A percentile compares a stretch with the other conserved stretches of the same genome.
phyloP scores from a whole-genome alignment of 208 protist genomes.

The Acanthamoeba sp. region DNA sequence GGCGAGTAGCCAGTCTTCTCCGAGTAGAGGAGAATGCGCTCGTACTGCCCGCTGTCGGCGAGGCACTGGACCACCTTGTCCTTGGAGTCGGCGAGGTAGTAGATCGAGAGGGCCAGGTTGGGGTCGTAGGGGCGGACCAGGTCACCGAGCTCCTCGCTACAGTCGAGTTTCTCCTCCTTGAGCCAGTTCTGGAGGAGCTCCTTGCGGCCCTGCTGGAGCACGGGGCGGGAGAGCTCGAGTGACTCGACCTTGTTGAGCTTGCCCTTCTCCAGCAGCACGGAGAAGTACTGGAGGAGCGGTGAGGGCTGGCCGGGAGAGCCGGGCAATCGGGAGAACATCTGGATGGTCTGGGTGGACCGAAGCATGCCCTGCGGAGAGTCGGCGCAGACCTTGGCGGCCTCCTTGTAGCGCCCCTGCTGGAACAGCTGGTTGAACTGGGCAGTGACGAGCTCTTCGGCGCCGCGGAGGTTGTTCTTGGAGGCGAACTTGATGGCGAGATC shows the following conservation, averaged over 20 bases:
- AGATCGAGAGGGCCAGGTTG: conserved; percentile 98
- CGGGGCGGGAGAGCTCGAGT: conserved; percentile 97
- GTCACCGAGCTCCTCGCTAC: conserved; percentile 99
- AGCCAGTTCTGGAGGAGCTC: conserved; percentile 98
- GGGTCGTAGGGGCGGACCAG: conserved; percentile 93
- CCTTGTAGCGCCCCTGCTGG: conserved; percentile 93
- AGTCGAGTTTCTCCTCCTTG: conserved; percentile 98
- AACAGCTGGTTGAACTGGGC: conserved; percentile 97
- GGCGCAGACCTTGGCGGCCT: conserved; percentile 96
- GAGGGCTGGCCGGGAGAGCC: conserved; percentile 93
- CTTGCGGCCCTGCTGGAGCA: conserved; percentile 90
- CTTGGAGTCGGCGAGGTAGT: conserved; percentile 85
- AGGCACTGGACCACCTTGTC: conserved; percentile 90
- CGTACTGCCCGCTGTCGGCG: conserved; percentile 95
- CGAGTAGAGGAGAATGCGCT: conserved; percentile 98
- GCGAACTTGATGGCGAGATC: conserved; percentile 97
- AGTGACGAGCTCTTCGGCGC: conserved; percentile 97
- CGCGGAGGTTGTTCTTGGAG: conserved; percentile 96
- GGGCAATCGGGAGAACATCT: conserved; percentile 84
- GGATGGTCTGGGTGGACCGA: conserved; percentile 97
- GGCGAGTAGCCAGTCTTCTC: conserved; percentile 96
- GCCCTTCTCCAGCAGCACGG: conserved; percentile 96
- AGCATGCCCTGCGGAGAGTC: conserved; percentile 95
- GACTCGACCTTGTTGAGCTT: conserved; percentile 98
- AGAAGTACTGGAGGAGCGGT: conserved; percentile 98